Evolutionary conservation across 805 yeast genomes (phyloP).

Genomic region (Kuraishia molischiana): DNA sequence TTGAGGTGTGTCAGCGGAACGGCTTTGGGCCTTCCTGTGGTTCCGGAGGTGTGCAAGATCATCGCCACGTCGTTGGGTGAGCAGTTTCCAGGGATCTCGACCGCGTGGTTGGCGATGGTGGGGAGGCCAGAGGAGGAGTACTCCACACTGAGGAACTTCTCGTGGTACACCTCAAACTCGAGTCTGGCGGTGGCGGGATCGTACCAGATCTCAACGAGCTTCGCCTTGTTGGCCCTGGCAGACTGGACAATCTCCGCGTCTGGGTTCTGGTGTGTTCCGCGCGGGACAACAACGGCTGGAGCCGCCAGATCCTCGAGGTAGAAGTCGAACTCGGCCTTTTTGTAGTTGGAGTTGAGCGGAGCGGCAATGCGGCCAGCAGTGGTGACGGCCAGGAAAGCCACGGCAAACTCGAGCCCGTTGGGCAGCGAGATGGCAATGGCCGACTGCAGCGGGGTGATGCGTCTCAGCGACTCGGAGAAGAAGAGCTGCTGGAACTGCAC

Average conservation of each 20-base stretch:
- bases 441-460: constrained; percentile 23
- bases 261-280: constrained; percentile 28
- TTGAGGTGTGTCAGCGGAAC: constrained; percentile 63
- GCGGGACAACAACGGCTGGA: constrained; percentile 46
- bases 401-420: constrained; percentile 49
- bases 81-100: constrained; percentile 30
- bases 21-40: constrained; percentile 70
- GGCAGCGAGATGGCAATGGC: constrained; percentile 53
- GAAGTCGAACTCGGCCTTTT: constrained; percentile 51
- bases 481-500: constrained; percentile 41
- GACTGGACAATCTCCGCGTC: constrained; percentile 36
- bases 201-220: constrained; percentile 44
- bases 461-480: constrained; percentile 27
- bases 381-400: constrained; percentile 46
- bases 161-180: constrained; percentile 23
- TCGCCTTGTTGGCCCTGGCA: constrained; percentile 36
- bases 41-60: constrained; percentile 66
- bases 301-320: constrained; percentile 54
- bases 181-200: constrained; percentile 27
- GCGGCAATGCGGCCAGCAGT: constrained; percentile 52
- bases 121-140: constrained; percentile 19
- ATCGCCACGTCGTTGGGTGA: constrained; percentile 46
- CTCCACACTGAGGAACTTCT: background rate
- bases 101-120: constrained; percentile 17
- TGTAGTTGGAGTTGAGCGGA: constrained; percentile 59